A percentile compares a stretch with the other conserved stretches of the same genome.
Evolutionary conservation across 805 yeast genomes (phyloP).

Genomic region (Myxozyma sirexii): DNA sequence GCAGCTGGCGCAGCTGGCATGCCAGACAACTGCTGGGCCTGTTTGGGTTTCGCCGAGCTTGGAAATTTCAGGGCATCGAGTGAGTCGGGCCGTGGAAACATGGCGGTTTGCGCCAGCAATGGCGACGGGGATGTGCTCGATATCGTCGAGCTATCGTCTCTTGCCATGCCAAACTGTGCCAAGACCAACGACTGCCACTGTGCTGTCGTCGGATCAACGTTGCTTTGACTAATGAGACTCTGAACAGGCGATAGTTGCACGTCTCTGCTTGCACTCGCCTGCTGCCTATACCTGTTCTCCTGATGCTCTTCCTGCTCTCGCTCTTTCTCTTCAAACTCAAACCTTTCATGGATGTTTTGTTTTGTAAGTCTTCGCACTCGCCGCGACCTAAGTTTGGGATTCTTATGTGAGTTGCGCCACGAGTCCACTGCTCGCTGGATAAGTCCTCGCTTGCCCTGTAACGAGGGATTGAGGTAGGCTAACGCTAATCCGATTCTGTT

Average conservation of each 20-base stretch:
- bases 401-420: constrained; percentile 54
- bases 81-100: not conserved
- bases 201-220: not conserved
- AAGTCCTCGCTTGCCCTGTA: constrained; percentile 51
- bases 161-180: not conserved
- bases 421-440: constrained; percentile 57
- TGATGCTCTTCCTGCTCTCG: not conserved
- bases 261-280: no score
- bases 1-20: not conserved
- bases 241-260: no score
- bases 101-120: not conserved
- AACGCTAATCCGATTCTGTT: constrained; percentile 55
- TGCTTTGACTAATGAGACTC: no score
- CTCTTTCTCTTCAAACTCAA: not conserved
- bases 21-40: not conserved
- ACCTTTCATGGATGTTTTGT: constrained; percentile 7
- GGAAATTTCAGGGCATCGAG: constrained; percentile 10
- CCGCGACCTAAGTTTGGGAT: constrained; percentile 48
- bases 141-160: not conserved
- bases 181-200: not conserved
- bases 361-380: constrained; percentile 46
- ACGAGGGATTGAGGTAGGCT: constrained; percentile 48
- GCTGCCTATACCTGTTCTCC: not conserved
- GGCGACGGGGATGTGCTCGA: constrained; percentile 2
- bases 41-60: not conserved